Base-by-base conservation (phyloP, 1,284 basidiomycete species). In the Fereydounia khargensis region DNA sequence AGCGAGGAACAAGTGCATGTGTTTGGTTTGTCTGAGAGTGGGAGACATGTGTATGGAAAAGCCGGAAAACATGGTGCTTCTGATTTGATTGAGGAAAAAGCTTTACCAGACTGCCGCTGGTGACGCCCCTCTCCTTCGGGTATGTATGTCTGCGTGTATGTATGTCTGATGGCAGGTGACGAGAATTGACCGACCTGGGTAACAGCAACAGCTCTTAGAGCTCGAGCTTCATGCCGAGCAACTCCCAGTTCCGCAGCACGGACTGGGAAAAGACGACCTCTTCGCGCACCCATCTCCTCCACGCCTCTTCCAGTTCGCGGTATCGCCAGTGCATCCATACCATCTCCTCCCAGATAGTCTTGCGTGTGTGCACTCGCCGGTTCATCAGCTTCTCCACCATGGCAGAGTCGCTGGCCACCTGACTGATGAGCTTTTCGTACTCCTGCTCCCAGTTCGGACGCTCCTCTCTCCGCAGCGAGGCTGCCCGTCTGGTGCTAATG, bases 321-420 rank as follows among this genome's bases (percentile, higher is more conserved):
- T 52, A 56, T 21, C 58, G 24, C 28, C 51, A 45, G 30, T 56
- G 53, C 27, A 61, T 52, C 58, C 58, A 61, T 28, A 61, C 42
- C 19, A 61, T 40, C 23, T 61, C 58, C 33, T 61, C 53, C 58
- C 58, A 61, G 16, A 56, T 40, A 14, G 53, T 52, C 46, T 61
- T 61, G 23, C 50, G 49, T 9, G 47, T 46, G 37, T 61, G 58
- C 5, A 61, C 41, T 10, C 58, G 39, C 11, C 58, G 48, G 17
- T 52, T 55, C 24, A 56, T 28, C 20, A 56, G 56, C 43, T 56
- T 61, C 23, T 49, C 41, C 23, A 61, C 56, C 32, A 42, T 40
- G 11, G 41, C 42, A 19, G 47, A 47, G 33, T 61, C 58, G 31
- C 48, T 46, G 13, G 47, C 51, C 21, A 61, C 46, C 36, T 48